These are phyloP conservation scores for thale cress (Arabidopsis thaliana) DNA, from an alignment of 345 rosid species.

Conservation along the genomic window TAIR10.1 NC_003075.7:1508501-1509000, in stretches of 20 bases:
- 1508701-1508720: constrained; percentile 13
- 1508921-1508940: too few relatives aligned
- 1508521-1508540: neutral
- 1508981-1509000: too few relatives aligned
- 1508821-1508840: neutral
- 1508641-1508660: constrained; percentile 38
- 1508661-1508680: constrained; percentile 39
- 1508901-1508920: too few relatives aligned
- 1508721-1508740: constrained; percentile 11
- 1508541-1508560: neutral
- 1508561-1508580: neutral
- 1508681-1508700: constrained; percentile 45
- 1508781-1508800: neutral
- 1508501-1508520: constrained; percentile 9
- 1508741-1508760: constrained; percentile 1
- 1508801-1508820: neutral
- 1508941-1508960: too few relatives aligned
- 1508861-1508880: too few relatives aligned
- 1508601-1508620: constrained; percentile 36
- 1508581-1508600: constrained; percentile 6
- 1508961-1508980: too few relatives aligned
- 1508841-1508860: neutral
- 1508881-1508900: too few relatives aligned
- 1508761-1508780: constrained; percentile 1
- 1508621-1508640: constrained; percentile 34